Base-by-base conservation (phyloP, 2,329 filamentous ascomycete species). In the Didymella keratinophila region DNA sequence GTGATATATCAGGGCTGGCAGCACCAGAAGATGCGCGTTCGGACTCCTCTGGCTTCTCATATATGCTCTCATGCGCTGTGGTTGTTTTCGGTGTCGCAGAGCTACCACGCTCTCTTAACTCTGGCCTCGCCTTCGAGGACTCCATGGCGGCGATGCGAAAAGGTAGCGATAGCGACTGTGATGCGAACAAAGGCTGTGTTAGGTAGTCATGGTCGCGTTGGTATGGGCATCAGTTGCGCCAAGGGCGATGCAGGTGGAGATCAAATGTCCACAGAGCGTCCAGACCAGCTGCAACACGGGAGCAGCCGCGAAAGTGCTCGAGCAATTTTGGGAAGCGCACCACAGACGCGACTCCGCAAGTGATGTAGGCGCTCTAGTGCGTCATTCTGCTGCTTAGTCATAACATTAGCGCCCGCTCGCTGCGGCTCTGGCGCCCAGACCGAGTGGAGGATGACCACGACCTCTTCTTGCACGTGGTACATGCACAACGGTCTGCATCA, bases 21-120 rank as follows among this genome's bases (percentile, higher is more conserved):
- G 67, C 56, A 49, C 64, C 64, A 37, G 66, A 68, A 47, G 71
- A 70, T 25, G 71, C 61, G 47, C 57, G 66, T 23, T 76, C 72
- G 20, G 65, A 57, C 1, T 71, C 72, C 32, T 71, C 69, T 28
- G 55, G 48, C 34, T 68, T 69, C 36, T 74, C 71, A 36, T 63
- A 60, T 48, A 60, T 56, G 54, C 61, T 72, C n/a, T 73, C 69
- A 36, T 67, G 69, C 18, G 69, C 70, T 32, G 66, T 69, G 36
- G 64, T 67, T 30, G 59, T 64, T 48, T 54, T 68, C 10, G 67
- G 67, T 12, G 62, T 54, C 37, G 67, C 62, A 14, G 70, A 73
- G 58, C 64, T 69, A 23, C 69, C 61, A 28, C 67, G 61, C 41
- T 74, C 73, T 28, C 46, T 59, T 6, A 62, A 54, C 37, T 71